These are phyloP conservation scores for Begonia fuchsioides DNA, from an alignment of 306 rosid genomes.

Conservation along the genomic window DNA sequence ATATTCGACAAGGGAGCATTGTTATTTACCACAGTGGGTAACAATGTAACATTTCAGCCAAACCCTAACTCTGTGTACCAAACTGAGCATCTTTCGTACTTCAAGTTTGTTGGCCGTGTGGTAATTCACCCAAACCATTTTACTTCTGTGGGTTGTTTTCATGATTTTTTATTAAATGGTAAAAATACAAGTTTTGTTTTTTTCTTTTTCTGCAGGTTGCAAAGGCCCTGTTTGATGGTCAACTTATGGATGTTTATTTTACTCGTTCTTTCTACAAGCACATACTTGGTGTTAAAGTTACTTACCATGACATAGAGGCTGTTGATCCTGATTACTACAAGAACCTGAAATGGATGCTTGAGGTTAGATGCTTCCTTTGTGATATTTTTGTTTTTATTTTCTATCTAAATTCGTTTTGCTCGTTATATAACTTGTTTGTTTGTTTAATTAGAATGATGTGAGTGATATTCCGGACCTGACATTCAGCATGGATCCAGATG, in stretches of 20 bases:
- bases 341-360: slow-evolving; percentile 98
- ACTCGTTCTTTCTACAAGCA: slow-evolving; percentile 98
- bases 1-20: slow-evolving; percentile 94
- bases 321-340: slow-evolving; percentile 97
- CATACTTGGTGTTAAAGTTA: slow-evolving; percentile 91
- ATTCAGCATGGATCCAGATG: slow-evolving; percentile 98
- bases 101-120: slow-evolving; percentile 98
- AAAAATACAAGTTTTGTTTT: slow-evolving; percentile 3
- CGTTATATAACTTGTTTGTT: neutral
- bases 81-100: slow-evolving; percentile 97
- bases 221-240: slow-evolving; percentile 94
- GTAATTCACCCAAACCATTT: slow-evolving; percentile 28
- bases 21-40: slow-evolving; percentile 94
- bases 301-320: slow-evolving; percentile 99
- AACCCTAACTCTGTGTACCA: slow-evolving; percentile 95
- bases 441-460: slow-evolving; percentile 59
- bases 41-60: slow-evolving; percentile 93
- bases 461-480: slow-evolving; percentile 88
- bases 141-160: neutral
- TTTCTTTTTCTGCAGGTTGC: slow-evolving; percentile 56
- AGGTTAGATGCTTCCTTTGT: slow-evolving; percentile 37
- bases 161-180: slow-evolving; percentile 1
- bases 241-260: slow-evolving; percentile 94
- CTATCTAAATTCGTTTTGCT: slow-evolving; percentile 6
- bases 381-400: slow-evolving; percentile 4